Evolutionary conservation across 306 rosid species (phyloP).

Genomic region (Pachyrhizus erosus): DNA sequence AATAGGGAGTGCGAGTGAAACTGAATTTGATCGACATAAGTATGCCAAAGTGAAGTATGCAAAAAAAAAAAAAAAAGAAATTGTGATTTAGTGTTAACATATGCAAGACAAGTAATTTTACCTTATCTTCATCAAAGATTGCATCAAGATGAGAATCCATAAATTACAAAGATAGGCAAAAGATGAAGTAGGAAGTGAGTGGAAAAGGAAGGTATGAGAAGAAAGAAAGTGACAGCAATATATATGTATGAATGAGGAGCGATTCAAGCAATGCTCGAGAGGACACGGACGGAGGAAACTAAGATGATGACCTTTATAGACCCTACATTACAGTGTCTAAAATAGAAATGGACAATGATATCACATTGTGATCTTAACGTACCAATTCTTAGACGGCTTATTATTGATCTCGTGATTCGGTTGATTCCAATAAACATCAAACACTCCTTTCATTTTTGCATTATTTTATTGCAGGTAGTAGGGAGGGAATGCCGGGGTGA

Average conservation of each 20-base stretch:
- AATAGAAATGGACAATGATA: neutral
- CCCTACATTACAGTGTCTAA: conserved; percentile 20
- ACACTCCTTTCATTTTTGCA: neutral
- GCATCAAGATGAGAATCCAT: conserved; percentile 48
- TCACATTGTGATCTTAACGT: conserved; percentile 47
- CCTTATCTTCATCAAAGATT: conserved; percentile 32
- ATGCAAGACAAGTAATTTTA: neutral
- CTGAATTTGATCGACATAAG: neutral
- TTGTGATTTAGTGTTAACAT: neutral
- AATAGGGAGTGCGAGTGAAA: neutral
- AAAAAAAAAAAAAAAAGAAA: too few relatives aligned
- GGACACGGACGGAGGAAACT: conserved; percentile 43
- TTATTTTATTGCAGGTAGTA: neutral
- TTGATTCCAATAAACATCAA: neutral
- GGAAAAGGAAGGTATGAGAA: neutral
- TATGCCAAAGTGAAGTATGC: neutral
- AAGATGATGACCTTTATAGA: conserved; percentile 10
- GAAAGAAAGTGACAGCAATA: neutral
- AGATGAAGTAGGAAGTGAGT: conserved; percentile 7
- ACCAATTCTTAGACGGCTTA: conserved; percentile 13
- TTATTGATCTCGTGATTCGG: conserved; percentile 30
- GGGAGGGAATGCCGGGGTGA: conserved; percentile 51
- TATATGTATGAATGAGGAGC: conserved; percentile 3
- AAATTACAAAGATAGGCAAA: neutral
- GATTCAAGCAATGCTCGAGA: conserved; percentile 47